These are phyloP conservation scores for Suillus cothurnatus DNA, from an alignment of 768 basidiomycete genomes.

Conservation along the genomic window DNA sequence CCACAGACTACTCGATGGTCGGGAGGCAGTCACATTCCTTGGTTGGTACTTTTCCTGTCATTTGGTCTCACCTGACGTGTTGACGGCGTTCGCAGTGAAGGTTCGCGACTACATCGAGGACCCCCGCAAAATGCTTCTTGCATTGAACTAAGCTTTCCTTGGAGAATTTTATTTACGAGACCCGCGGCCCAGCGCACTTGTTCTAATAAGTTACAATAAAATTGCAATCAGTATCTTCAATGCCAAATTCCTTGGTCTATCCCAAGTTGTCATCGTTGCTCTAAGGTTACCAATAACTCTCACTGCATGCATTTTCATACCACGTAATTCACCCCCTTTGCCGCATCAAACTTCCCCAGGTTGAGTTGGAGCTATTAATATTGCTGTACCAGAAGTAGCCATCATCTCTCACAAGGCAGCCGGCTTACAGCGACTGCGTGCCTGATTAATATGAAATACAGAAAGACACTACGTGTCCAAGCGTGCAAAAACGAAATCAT, in stretches of 20 bases:
- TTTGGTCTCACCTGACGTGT: neutral
- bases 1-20: constrained; percentile 92
- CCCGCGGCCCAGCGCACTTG: neutral
- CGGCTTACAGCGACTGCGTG: neutral
- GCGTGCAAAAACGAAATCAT: constrained; percentile 3
- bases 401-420: neutral
- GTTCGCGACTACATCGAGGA: constrained; percentile 95
- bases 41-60: constrained; percentile 51
- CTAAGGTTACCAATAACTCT: neutral
- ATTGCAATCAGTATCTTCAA: neutral
- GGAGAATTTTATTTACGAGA: neutral
- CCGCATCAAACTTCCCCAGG: neutral
- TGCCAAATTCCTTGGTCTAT: neutral
- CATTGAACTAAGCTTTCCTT: constrained; percentile 15
- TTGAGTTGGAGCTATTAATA: neutral
- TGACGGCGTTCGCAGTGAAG: constrained; percentile 55
- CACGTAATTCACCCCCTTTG: neutral
- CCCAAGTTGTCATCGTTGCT: neutral
- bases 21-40: constrained; percentile 97
- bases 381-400: neutral
- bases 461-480: neutral
- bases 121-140: constrained; percentile 87
- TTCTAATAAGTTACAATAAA: constrained; percentile 2
- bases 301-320: neutral
- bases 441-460: neutral